Base-by-base conservation (phyloP, 2,329 filamentous ascomycete genomes). In the Pseudocercospora crystallina region DNA sequence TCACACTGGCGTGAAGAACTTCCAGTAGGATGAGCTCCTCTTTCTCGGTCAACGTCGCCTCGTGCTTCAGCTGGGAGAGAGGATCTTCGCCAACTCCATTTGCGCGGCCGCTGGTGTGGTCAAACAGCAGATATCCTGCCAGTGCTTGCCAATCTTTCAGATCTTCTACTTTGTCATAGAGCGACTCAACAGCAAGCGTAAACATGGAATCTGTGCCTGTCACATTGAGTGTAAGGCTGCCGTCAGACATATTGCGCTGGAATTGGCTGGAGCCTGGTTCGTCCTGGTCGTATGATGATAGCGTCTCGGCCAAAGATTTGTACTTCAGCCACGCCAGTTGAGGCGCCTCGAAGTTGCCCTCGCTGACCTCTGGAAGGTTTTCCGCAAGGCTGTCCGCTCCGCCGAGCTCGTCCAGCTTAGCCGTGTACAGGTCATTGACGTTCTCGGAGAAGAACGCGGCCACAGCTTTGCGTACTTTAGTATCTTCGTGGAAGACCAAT, bases 361-460 rank as follows among this genome's bases (percentile, higher is more conserved):
- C 88, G 58, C 91, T 86, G 17, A 81, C 77, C 10, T 90, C 86
- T 8, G 84, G 82, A 49, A 95, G 80, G 8, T 83, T 76, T 64
- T 96, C 91, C 39, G 89, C 83, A 8, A 96, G 74, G 0, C 76
- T 80, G 59, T 94, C 89, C 46, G 85, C 81, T 17, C 92, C 91
- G 36, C 89, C 89, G 50, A 96, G 81, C 47, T 94, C 87, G 53
- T 97, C 91, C 3, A 92, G 74, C 65, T 87, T 90, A 45, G 80
- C 80, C 30, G 90, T 85, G 57, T 90, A 90, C 3, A 87, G 79
- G 63, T 96, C 91, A 34, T 87, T 80, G 35, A 97, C 85, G 60
- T 90, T 92, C 52, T 89, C 87, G 13, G 88, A 85, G 63, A 99
- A 97, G 76, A 99, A 99, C 10, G 81, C 81, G 15, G 92, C 89